These are phyloP conservation scores for Pistacia vera DNA, from an alignment of 345 rosid species.

Conservation along the genomic window DNA sequence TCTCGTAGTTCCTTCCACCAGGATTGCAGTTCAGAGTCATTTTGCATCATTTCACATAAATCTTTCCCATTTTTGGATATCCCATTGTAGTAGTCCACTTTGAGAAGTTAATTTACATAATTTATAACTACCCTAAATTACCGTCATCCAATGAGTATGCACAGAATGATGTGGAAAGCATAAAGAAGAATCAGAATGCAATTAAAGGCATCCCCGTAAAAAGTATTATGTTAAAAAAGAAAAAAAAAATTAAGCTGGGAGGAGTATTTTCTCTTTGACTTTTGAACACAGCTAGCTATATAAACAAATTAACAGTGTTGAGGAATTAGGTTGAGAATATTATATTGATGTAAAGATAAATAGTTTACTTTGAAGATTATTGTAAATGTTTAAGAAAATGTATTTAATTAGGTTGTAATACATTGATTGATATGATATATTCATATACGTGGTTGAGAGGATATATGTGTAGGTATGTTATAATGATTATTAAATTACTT, in stretches of 20 bases:
- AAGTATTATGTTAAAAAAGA: neutral
- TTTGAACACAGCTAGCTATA: neutral
- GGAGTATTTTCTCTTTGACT: neutral
- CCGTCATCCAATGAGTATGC: neutral
- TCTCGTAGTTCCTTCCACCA: no score
- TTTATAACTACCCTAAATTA: neutral
- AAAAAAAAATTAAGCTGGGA: neutral
- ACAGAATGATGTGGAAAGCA: neutral
- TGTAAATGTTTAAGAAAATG: slow-evolving; percentile 44
- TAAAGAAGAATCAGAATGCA: neutral
- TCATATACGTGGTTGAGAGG: no score
- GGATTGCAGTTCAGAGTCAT: no score
- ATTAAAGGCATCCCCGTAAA: neutral
- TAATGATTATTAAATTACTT: no score
- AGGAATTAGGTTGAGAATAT: neutral
- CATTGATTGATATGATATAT: no score
- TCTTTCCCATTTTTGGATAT: neutral
- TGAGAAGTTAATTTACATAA: neutral
- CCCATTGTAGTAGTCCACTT: neutral
- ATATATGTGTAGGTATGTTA: no score
- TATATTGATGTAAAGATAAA: no score
- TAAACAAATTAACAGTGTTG: neutral
- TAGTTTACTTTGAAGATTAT: no score
- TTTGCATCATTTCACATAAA: neutral
- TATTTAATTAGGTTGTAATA: no score